phyloP scores from a whole-genome alignment of 805 yeast genomes.

The Debaryomyces hansenii region DNA sequence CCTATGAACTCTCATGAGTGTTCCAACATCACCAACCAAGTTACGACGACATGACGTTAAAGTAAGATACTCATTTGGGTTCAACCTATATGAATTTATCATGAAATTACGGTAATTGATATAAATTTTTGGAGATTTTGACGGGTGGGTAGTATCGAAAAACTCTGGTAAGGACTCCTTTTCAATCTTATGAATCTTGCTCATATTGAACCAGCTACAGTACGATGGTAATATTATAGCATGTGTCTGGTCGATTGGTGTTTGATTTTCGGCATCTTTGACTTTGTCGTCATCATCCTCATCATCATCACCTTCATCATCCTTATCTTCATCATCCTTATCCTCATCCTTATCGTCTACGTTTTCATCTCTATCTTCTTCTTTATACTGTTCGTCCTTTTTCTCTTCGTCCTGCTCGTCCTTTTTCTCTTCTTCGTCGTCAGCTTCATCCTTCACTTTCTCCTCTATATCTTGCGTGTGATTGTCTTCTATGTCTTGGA shows the following conservation, averaged over 20 bases:
- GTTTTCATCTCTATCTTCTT: constrained; percentile 2
- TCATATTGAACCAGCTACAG: constrained; percentile 80
- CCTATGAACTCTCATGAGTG: constrained; percentile 79
- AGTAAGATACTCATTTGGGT: constrained; percentile 86
- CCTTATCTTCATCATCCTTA: constrained; percentile 2
- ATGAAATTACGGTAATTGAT: constrained; percentile 83
- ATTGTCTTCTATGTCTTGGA: not conserved
- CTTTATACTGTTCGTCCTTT: constrained; percentile 3
- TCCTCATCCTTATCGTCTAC: constrained; percentile 2
- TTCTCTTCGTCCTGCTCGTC: not conserved
- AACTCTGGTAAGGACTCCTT: constrained; percentile 85
- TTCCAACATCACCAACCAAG: constrained; percentile 87
- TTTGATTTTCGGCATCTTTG: constrained; percentile 1
- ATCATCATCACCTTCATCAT: not conserved
- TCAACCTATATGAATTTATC: constrained; percentile 82
- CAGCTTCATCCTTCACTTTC: constrained; percentile 2
- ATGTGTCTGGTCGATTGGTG: constrained; percentile 60
- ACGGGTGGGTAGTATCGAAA: constrained; percentile 68
- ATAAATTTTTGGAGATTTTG: constrained; percentile 81
- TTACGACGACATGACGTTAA: constrained; percentile 90
- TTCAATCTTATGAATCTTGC: constrained; percentile 73
- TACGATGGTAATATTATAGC: constrained; percentile 85
- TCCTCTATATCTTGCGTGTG: not conserved
- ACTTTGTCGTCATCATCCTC: not conserved
- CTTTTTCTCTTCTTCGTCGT: constrained; percentile 2